These are phyloP conservation scores for Aspergillus spinulosporus DNA, from an alignment of 2,329 filamentous ascomycete genomes.

Conservation along the genomic window DNA sequence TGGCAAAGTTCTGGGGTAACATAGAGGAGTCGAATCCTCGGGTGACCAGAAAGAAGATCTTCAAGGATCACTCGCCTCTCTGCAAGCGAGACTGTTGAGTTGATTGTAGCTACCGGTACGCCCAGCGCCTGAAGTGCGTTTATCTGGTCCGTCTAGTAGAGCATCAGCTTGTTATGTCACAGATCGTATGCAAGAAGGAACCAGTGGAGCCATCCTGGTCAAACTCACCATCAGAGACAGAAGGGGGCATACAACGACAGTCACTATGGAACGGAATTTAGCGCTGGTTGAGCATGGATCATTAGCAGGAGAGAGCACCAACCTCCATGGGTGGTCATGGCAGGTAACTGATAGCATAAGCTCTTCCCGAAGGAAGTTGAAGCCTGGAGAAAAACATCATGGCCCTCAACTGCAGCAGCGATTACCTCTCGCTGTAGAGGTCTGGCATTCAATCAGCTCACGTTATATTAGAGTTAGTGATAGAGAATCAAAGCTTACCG, in stretches of 20 bases:
- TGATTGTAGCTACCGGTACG: slow-evolving; percentile 81
- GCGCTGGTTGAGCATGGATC: not conserved
- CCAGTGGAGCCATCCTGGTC: not conserved
- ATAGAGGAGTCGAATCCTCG: slow-evolving; percentile 78
- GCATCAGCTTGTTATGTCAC: not conserved
- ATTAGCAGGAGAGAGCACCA: slow-evolving; percentile 39
- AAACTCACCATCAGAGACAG: slow-evolving; percentile 77
- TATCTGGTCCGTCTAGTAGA: slow-evolving; percentile 79
- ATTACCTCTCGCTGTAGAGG: slow-evolving; percentile 88
- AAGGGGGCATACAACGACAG: slow-evolving; percentile 84
- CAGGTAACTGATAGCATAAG: slow-evolving; percentile 87
- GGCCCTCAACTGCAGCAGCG: slow-evolving; percentile 72
- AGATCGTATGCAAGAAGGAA: not conserved
- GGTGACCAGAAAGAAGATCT: slow-evolving; percentile 86
- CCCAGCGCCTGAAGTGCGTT: slow-evolving; percentile 71
- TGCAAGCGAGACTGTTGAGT: slow-evolving; percentile 70
- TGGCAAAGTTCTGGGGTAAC: slow-evolving; percentile 90
- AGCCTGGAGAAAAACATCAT: slow-evolving; percentile 93
- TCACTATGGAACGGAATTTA: slow-evolving; percentile 57
- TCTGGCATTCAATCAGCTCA: slow-evolving; percentile 45
- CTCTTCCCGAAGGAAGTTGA: slow-evolving; percentile 78
- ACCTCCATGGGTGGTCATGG: slow-evolving; percentile 84
- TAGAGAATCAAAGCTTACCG: slow-evolving; percentile 51
- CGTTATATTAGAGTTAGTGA: not conserved
- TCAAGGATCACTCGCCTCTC: slow-evolving; percentile 70